phyloP scores from a whole-genome alignment of 2,329 filamentous ascomycete species.

The Cylindrodendrum hubeiense region DNA sequence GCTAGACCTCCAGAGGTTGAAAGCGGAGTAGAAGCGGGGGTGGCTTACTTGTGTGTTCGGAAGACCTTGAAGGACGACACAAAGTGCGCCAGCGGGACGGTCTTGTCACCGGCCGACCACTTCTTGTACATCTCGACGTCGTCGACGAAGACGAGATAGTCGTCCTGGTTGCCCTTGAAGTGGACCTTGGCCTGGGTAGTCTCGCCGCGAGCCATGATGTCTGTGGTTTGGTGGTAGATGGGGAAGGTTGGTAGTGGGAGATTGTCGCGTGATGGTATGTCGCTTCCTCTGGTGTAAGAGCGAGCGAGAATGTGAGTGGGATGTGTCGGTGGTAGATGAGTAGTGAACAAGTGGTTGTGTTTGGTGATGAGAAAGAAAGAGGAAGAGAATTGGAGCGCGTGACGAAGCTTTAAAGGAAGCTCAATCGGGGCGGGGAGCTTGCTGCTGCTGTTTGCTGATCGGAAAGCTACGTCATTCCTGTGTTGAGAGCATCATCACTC shows the following conservation, averaged over 20 bases:
- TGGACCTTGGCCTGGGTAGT: constrained; percentile 81
- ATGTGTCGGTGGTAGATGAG: neutral
- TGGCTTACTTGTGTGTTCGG: constrained; percentile 84
- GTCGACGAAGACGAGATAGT: constrained; percentile 72
- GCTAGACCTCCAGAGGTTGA: neutral
- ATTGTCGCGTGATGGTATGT: constrained; percentile 23
- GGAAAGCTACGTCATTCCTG: constrained; percentile 43
- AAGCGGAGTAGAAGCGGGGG: constrained; percentile 26
- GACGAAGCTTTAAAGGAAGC: constrained; percentile 42
- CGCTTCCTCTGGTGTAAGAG: constrained; percentile 2
- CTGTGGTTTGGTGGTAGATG: constrained; percentile 28
- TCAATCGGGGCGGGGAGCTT: constrained; percentile 35
- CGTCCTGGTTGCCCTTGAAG: constrained; percentile 78
- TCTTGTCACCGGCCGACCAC: constrained; percentile 82
- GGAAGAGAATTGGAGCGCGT: constrained; percentile 26
- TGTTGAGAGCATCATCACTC: constrained; percentile 32
- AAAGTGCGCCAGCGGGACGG: constrained; percentile 84
- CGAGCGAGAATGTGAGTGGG: neutral
- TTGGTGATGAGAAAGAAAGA: constrained; percentile 26
- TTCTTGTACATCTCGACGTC: constrained; percentile 75
- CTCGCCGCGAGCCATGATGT: constrained; percentile 78
- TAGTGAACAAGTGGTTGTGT: neutral
- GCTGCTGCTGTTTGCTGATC: constrained; percentile 23
- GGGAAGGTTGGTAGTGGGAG: constrained; percentile 21
- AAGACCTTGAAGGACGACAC: constrained; percentile 92